phyloP scores from a whole-genome alignment of 73 alveolate species.

The Breviolum minutum region DNA sequence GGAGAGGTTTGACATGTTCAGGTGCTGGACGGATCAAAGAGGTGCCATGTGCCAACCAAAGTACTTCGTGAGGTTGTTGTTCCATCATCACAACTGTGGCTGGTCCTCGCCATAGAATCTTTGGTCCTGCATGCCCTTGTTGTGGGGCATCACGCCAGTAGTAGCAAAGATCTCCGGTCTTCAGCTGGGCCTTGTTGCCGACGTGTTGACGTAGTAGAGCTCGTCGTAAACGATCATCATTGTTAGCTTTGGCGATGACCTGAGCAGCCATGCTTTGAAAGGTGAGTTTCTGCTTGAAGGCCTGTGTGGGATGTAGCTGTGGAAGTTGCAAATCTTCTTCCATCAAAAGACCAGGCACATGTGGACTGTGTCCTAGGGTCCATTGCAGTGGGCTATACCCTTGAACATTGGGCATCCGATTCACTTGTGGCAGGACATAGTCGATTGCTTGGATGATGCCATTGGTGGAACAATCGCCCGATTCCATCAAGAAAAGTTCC shows the following conservation, averaged over 20 bases:
- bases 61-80: not conserved
- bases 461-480: not conserved
- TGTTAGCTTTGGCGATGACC: not conserved
- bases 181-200: not conserved
- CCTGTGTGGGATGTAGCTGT: not conserved
- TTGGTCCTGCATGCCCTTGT: not conserved
- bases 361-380: not conserved
- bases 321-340: not conserved
- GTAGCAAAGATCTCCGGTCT: not conserved
- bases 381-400: not conserved
- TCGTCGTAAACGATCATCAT: not conserved
- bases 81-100: not conserved
- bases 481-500: not conserved
- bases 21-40: not conserved
- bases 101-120: not conserved
- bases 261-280: not conserved
- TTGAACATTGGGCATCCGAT: not conserved
- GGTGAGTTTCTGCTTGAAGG: not conserved
- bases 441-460: not conserved
- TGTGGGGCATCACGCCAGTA: not conserved
- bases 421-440: not conserved
- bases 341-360: not conserved
- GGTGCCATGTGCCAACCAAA: not conserved
- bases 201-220: not conserved
- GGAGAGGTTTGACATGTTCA: not conserved